Evolutionary conservation across 305 asterid genomes (phyloP).

Genomic region (Ilex paraguariensis): DNA sequence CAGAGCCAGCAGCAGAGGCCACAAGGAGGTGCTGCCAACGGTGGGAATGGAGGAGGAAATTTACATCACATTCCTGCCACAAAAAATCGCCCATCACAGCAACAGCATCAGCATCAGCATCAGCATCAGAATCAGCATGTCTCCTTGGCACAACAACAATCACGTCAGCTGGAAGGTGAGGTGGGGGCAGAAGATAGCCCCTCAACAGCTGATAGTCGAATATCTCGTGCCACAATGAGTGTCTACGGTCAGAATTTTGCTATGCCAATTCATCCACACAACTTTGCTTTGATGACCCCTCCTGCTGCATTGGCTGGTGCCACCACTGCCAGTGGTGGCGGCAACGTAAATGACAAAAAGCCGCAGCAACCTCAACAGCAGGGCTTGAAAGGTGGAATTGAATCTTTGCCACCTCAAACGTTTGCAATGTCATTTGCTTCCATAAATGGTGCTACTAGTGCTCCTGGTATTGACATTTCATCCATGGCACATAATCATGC

Average conservation of each 20-base stretch:
- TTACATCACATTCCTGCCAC: too few species aligned
- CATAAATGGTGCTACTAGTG: slow-evolving; percentile 38
- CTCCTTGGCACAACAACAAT: too few species aligned
- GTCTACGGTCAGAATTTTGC: slow-evolving; percentile 63
- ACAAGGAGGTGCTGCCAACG: too few species aligned
- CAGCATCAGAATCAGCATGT: too few species aligned
- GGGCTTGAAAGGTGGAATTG: slow-evolving; percentile 45
- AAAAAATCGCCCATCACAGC: too few species aligned
- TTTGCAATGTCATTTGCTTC: slow-evolving; percentile 84
- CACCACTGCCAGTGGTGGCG: slow-evolving; percentile 13
- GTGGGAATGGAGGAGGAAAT: too few species aligned
- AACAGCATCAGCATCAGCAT: too few species aligned
- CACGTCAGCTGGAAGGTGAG: too few species aligned
- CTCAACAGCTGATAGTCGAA: slow-evolving; percentile 51
- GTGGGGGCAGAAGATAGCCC: too few species aligned
- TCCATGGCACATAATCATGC: slow-evolving; percentile 73
- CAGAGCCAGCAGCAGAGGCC: too few species aligned
- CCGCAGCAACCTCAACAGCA: slow-evolving; percentile 34
- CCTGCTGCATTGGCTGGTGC: slow-evolving; percentile 42
- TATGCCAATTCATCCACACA: slow-evolving; percentile 65
- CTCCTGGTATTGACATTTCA: slow-evolving; percentile 48
- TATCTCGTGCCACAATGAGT: slow-evolving; percentile 49
- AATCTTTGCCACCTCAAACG: slow-evolving; percentile 51
- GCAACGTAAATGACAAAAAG: slow-evolving; percentile 31
- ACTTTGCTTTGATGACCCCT: slow-evolving; percentile 57